Base-by-base conservation (phyloP, 768 basidiomycete species). In the Lentinula detonsa region DNA sequence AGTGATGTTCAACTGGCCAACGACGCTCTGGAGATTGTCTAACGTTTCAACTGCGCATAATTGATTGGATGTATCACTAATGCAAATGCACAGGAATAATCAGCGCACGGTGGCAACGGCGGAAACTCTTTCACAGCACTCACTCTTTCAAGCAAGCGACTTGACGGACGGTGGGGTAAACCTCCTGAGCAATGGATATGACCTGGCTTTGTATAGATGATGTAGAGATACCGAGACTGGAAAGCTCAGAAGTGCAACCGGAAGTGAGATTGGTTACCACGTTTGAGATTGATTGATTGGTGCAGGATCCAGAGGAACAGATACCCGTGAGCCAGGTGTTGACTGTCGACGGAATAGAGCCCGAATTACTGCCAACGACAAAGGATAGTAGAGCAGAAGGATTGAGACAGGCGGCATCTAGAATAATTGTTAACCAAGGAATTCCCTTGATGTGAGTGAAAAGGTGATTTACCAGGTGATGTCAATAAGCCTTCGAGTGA, bases 61-160 rank as follows among this genome's bases (percentile, higher is more conserved):
- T 39, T 79, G 69, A 68, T 72, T 74, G 42, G 77, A 72, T 63
- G 75, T 74, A 63, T 53, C 62, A 45, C 59, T 62, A 52, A 34
- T 28, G 28, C 61, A 50, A 18, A 10, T 13, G 13, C 9, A 39
- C 9, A 39, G 13, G 13, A 13, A 60, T 40, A 54, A 2, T 57
- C 55, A 48, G 45, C 31, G 18, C 4, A 48, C 45, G 1, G 21
- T 42, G 1, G 11, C 37, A n/a, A 54, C 7, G 8, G 56, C 8
- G 60, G 43, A 34, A 34, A 18, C 4, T 23, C 28, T 15, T 59
- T 37, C 31, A 35, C 43, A 51, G 31, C 2, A 74, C 81, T 66
- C 61, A 87, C 86, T 86, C 83, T 59, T 81, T 75, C 67, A 86
- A 69, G 66, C 86, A 88, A 4, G 69, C 75, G 8, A 82, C 67